Base-by-base conservation (phyloP, 768 basidiomycete species). In the Trametes gibbosa region DNA sequence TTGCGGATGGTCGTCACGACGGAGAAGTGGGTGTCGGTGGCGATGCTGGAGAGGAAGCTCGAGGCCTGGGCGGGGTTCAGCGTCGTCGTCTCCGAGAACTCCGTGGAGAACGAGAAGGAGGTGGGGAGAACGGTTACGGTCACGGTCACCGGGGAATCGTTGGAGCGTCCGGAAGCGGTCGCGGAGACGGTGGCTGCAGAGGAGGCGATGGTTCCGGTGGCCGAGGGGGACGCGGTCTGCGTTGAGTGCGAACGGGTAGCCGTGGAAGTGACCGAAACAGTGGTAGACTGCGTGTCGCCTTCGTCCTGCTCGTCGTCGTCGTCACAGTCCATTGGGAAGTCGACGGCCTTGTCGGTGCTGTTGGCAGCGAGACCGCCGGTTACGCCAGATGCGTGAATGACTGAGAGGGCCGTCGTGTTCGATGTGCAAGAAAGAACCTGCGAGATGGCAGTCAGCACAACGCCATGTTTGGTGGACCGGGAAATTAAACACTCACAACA, bases 341-440 rank as follows among this genome's bases (percentile, higher is more conserved):
- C 58, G n/a, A 70, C 63, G 3, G 64, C 56, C 21, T 58, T 46
- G 27, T 59, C 56, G 9, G 58, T 66, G 10, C 71, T 63, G 62
- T 64, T 59, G 32, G 73, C 72, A 12, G 71, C 68, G 16, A 81
- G 67, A 5, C 76, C 79, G 10, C 79, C 79, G 16, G 69, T 69
- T 1, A 75, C 79, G 14, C 84, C 84, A 29, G 78, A 73, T 2
- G 80, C 75, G 10, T 73, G 55, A 58, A 86, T 80, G 9, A 79
- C 63, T 0, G 78, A 73, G 5, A 74, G 62, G 0, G 81, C 84
- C 25, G 74, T 78, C n/a, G 69, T 70, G 61, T 77, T 68, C 62
- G 78, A 82, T 3, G 83, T 82, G 70, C 84, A 87, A 1, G 74
- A 70, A n/a, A 85, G 58, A 32, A 69, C 68, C 83, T 84, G 56